A percentile compares a stretch with the other conserved stretches of the same genome.
phyloP scores from a whole-genome alignment of 148 eudicot genomes.

The Arbutus unedo region DNA sequence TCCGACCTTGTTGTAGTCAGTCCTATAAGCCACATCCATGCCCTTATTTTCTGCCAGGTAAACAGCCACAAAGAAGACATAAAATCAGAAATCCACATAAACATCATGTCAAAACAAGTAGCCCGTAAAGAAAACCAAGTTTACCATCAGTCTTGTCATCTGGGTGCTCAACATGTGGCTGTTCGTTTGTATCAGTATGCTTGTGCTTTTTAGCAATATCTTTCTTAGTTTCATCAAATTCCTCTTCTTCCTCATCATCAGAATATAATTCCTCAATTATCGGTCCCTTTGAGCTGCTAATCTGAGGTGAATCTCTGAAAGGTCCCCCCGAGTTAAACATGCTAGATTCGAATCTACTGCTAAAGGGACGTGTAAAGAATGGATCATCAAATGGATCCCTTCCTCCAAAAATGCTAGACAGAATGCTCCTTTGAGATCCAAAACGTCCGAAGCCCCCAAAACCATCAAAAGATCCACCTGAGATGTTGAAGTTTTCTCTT shows the following conservation, averaged over 20 bases:
- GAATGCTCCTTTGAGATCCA: constrained; percentile 34
- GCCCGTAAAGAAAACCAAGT: background rate
- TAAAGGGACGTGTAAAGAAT: constrained; percentile 61
- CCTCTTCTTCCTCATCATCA: constrained; percentile 40
- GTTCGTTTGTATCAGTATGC: constrained; percentile 20
- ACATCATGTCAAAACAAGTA: background rate
- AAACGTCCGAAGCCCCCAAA: constrained; percentile 37
- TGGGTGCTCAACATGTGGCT: constrained; percentile 74
- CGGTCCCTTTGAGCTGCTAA: constrained; percentile 38
- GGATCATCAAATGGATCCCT: constrained; percentile 76
- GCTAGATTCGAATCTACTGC: constrained; percentile 31
- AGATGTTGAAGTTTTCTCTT: constrained; percentile 31
- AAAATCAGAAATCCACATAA: background rate
- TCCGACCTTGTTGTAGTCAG: constrained; percentile 25
- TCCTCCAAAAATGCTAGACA: constrained; percentile 37
- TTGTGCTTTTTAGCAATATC: constrained; percentile 3
- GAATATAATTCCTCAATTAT: constrained; percentile 57
- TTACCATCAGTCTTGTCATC: constrained; percentile 66
- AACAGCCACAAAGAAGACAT: background rate
- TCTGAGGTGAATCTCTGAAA: constrained; percentile 21
- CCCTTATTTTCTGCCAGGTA: constrained; percentile 32
- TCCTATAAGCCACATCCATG: constrained; percentile 18
- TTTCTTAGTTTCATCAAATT: constrained; percentile 16
- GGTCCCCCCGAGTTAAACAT: constrained; percentile 28
- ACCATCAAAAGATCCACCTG: constrained; percentile 33